Base-by-base conservation (phyloP, 1,139 yeast genomes). In the Suhomyces yuchorum region DNA sequence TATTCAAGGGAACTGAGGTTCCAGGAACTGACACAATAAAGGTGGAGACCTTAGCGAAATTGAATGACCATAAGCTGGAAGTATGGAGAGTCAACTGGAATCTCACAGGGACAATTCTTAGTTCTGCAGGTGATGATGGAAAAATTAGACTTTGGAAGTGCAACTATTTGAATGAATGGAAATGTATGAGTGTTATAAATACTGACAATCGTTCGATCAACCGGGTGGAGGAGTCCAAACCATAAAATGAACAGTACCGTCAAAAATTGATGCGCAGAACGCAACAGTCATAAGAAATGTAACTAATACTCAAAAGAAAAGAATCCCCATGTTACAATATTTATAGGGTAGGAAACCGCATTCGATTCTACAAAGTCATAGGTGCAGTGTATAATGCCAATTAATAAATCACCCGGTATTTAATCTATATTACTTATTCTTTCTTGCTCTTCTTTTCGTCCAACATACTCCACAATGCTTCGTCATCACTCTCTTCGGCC, bases 51-150 rank as follows among this genome's bases (percentile, higher is more conserved):
- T 57, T 71, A 51, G 79, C 77, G 8, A 63, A 70, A 49, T 59
- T 75, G 46, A 83, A 79, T 55, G 96, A 89, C 60, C 97, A 90
- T 63, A 80, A 82, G 52, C 87, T 87, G 54, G 98, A 93, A 67
- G 97, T 93, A 1, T 93, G 99, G 99, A 79, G 92, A 43, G 98
- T 93, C 6, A 81, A 88, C 34, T 93, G 98, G 98, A 93, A 93
- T 62, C 67, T 86, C 44, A 90, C 98, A 0, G 99, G 97, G 3
- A 90, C 99, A 0, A 85, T 93, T 12, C 71, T 93, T 53, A 87
- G 96, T 52, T 87, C 96, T 42, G 91, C 97, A 2, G 99, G 99
- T 12, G 97, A 92, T 62, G 99, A 93, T 62, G 98, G 97, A 5
- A 84, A 86, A 56, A 84, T 93, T 15, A 76, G 97, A 58, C 75